Base-by-base conservation (phyloP, 768 basidiomycete species). In the Dictyophora rubrovolvata region DNA sequence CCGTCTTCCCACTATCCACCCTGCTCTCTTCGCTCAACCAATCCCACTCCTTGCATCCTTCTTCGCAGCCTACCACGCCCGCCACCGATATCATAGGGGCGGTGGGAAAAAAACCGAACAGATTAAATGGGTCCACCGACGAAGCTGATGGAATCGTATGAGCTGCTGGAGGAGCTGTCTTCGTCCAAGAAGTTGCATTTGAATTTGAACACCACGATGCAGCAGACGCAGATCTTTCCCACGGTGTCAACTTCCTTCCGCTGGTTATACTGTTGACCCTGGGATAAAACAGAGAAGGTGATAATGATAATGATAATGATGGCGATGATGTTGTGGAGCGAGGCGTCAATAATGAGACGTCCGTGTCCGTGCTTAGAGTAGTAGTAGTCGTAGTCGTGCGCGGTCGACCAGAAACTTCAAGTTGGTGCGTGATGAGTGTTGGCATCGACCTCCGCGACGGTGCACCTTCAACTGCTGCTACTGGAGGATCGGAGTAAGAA, bases 71-170 rank as follows among this genome's bases (percentile, higher is more conserved):
- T 37, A 37, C 36, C 36, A 7, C 14, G 36, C 36, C 36, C 36
- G 14, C 36, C 36, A 37, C 42, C 42, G 42, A 12, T 5, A 59
- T n/a, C 10, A n/a, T 42, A 4, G 11, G 42, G n/a, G 42, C 10
- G 10, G 74, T 63, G 4, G 80, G 79, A 66, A 79, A 80, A 69
- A 81, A 80, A 9, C 74, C 73, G 34, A 68, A 66, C 58, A 82
- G 70, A 65, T 68, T 77, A 69, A 80, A 80, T 3, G 78, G 77
- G 61, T 81, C 79, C 56, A 72, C 73, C 47, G 66, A 63, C 42
- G 42, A 42, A 42, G 42, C n/a, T 14, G 42, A 42, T 42, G 5
- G 10, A 42, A 14, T 42, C 12, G 12, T 42, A 37, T 37, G 7
- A 37, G 36, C 14, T n/a, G 11, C 12, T n/a, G 42, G 3, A 14